Evolutionary conservation across 2,329 filamentous ascomycete genomes (phyloP).

Genomic region (Talaromyces atroroseus): DNA sequence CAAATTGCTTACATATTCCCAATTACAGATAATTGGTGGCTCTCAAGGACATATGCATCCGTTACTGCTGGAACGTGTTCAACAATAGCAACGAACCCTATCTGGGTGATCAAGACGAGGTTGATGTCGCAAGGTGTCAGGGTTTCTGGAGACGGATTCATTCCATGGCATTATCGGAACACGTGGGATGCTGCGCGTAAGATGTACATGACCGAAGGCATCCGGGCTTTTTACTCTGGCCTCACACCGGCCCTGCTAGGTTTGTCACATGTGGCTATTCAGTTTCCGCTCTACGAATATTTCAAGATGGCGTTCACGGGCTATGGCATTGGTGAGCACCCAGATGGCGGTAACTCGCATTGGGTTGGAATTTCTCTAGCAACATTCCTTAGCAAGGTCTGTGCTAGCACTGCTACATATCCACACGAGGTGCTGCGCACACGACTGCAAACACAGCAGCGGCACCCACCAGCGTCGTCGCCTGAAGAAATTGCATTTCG

Average conservation of each 20-base stretch:
- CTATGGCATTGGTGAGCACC: constrained; percentile 72
- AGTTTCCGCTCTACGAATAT: constrained; percentile 93
- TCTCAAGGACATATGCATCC: constrained; percentile 82
- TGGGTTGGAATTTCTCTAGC: constrained; percentile 81
- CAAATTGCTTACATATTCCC: not conserved
- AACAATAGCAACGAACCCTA: constrained; percentile 91
- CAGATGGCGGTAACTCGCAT: constrained; percentile 58
- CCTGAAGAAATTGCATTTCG: constrained; percentile 50
- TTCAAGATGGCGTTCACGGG: constrained; percentile 89
- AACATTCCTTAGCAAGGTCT: constrained; percentile 88
- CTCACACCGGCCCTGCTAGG: constrained; percentile 87
- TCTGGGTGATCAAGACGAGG: constrained; percentile 98
- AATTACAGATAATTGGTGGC: constrained; percentile 62
- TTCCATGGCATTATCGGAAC: constrained; percentile 78
- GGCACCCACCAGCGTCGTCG: constrained; percentile 47
- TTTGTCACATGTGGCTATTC: constrained; percentile 90
- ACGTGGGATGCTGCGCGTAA: constrained; percentile 89
- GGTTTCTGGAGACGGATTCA: constrained; percentile 47
- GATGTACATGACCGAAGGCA: constrained; percentile 88
- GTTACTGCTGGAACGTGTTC: constrained; percentile 87
- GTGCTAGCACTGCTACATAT: constrained; percentile 92
- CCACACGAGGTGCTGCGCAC: constrained; percentile 96
- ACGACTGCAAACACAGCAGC: constrained; percentile 84
- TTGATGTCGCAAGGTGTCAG: constrained; percentile 82
- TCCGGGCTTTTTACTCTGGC: constrained; percentile 90